Conservation (phyloP, 345 rosid species). For the Salix udensis region DNA sequence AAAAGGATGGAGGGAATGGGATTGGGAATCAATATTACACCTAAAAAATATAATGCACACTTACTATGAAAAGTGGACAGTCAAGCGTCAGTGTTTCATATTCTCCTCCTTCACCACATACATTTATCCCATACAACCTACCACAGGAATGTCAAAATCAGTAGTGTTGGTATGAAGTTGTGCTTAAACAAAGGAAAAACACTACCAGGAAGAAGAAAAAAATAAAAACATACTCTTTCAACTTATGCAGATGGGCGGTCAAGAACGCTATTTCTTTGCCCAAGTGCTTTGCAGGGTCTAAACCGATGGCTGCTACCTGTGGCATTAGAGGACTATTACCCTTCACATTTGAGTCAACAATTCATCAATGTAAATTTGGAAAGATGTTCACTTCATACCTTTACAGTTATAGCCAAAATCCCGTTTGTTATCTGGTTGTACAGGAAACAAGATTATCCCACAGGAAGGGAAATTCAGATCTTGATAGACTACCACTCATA, state of each 20-base stretch:
- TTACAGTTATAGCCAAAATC: slow-evolving; percentile 71
- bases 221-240: slow-evolving; percentile 68
- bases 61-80: slow-evolving; percentile 86
- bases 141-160: slow-evolving; percentile 8
- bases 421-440: slow-evolving; percentile 57
- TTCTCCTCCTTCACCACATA: slow-evolving; percentile 99
- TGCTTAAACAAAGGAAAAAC: neutral
- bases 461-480: slow-evolving; percentile 8
- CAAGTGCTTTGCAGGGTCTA: slow-evolving; percentile 84
- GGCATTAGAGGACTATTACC: slow-evolving; percentile 5
- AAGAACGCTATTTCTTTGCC: slow-evolving; percentile 75
- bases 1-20: neutral
- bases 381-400: slow-evolving; percentile 42
- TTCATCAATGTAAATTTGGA: neutral
- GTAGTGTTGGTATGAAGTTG: neutral
- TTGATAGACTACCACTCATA: slow-evolving; percentile 8
- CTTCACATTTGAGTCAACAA: neutral
- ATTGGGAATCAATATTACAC: neutral
- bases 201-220: neutral
- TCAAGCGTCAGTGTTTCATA: slow-evolving; percentile 93
- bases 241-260: slow-evolving; percentile 64
- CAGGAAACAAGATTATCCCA: slow-evolving; percentile 12
- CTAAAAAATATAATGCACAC: slow-evolving; percentile 17
- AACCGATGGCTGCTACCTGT: slow-evolving; percentile 93
- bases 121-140: slow-evolving; percentile 88